Evolutionary conservation across 1,284 basidiomycete genomes (phyloP), one percentile per base, ranked within the genome.

Genomic region (Trametes hirsuta): DNA sequence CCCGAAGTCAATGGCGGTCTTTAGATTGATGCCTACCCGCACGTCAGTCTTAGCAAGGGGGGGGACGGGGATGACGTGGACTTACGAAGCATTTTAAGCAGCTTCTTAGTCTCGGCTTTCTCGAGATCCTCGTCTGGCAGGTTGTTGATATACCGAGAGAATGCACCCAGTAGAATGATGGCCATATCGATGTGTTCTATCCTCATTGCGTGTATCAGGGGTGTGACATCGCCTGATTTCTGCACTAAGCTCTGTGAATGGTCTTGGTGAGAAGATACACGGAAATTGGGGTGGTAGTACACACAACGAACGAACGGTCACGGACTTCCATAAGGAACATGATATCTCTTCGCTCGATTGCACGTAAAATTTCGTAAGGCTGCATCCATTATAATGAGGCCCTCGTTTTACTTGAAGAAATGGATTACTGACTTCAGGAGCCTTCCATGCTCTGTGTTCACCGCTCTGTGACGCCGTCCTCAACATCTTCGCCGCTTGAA

Each of bases 1-100:
- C 15, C 91, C 92, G 67, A 85, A 88, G 71, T 93, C 90, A 52
- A 94, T 94, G 11, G 91, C 92, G 55, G 91, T 81, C 71, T 92
- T 92, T 47, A 94, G 81, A 68, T 93, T 93, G 15, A 84, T 81
- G 52, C 91, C 90, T 91, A 50, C 24, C 18, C n/a, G 11, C 2
- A n/a, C 24, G n/a, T n/a, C 21, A 67, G 36, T 37, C 55, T 14
- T 25, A 50, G 47, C 46, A 48, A 42, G 58, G 47, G 22, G 42
- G 2, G 39, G 41, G 30, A 42, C 24, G 40, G 9, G 44, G 41
- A 41, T 59, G 42, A 46, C 2, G 6, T 15, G 30, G 30, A 75
- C 83, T 54, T 72, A 91, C 91, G 86, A 14, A 94, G 74, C n/a
- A 86, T 85, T 70, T 90, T 91, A 51, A 94, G 73, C 46, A 88